These are phyloP conservation scores for Russula sp. DNA, from an alignment of 768 basidiomycete species.

Conservation along the genomic window DNA sequence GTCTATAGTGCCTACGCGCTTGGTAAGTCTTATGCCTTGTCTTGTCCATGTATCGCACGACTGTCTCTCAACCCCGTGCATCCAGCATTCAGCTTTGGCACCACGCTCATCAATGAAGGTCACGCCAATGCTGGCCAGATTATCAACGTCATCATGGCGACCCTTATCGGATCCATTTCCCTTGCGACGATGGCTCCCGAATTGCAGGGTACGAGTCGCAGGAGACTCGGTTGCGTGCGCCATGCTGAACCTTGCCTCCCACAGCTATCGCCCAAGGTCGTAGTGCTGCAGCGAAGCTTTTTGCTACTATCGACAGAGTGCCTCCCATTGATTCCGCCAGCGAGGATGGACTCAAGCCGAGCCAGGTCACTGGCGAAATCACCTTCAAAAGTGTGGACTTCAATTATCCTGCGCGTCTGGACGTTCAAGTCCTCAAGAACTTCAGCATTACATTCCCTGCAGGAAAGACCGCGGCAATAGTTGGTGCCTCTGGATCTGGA, in stretches of 20 bases:
- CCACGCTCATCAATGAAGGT: slow-evolving; percentile 62
- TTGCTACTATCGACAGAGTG: slow-evolving; percentile 79
- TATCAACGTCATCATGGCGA: slow-evolving; percentile 73
- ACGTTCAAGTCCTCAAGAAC: slow-evolving; percentile 72
- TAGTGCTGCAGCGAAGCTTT: slow-evolving; percentile 91
- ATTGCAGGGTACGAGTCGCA: slow-evolving; percentile 50
- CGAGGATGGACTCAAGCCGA: slow-evolving; percentile 60
- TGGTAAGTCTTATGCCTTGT: slow-evolving; percentile 33
- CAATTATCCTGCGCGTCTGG: slow-evolving; percentile 78
- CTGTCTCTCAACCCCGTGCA: neutral
- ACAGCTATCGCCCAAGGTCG: slow-evolving; percentile 69
- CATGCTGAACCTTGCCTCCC: neutral
- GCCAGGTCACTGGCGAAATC: slow-evolving; percentile 63
- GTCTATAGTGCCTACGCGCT: slow-evolving; percentile 69
- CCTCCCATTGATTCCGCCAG: slow-evolving; percentile 82
- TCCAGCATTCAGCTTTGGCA: slow-evolving; percentile 81
- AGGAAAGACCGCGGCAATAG: slow-evolving; percentile 38
- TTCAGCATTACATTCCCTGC: slow-evolving; percentile 56
- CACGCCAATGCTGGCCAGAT: slow-evolving; percentile 59
- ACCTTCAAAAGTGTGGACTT: slow-evolving; percentile 68
- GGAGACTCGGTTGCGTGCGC: neutral
- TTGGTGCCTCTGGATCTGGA: slow-evolving; percentile 38
- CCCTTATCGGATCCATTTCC: slow-evolving; percentile 85
- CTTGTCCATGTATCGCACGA: neutral
- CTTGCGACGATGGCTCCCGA: slow-evolving; percentile 78